These are phyloP conservation scores for Nannizziopsis barbatae DNA, from an alignment of 2,329 filamentous ascomycete species.

Conservation along the genomic window DNA sequence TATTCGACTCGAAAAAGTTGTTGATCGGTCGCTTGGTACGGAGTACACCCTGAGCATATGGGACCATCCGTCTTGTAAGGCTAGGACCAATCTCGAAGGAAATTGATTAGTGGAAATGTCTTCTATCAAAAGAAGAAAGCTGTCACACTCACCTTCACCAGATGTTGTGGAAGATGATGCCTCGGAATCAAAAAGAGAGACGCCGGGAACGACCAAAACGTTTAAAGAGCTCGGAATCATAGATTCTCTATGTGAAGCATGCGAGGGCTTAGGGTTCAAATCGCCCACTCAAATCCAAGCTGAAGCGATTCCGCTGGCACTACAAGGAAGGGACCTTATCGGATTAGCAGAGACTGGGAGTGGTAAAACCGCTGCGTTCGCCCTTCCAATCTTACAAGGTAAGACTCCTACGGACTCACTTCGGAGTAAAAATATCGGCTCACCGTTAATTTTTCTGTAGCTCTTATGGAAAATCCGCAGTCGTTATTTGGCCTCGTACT, in stretches of 20 bases:
- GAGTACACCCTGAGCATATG: no score
- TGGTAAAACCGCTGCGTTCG: slow-evolving; percentile 93
- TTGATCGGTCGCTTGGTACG: neutral
- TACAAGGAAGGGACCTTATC: slow-evolving; percentile 76
- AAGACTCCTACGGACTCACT: neutral
- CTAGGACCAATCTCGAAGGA: neutral
- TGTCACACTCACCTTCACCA: slow-evolving; percentile 21
- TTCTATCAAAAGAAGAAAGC: slow-evolving; percentile 32
- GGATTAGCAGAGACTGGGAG: slow-evolving; percentile 90
- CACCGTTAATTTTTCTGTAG: slow-evolving; percentile 22
- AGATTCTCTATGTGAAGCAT: slow-evolving; percentile 80
- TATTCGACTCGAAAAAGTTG: neutral
- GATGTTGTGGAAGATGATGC: slow-evolving; percentile 17
- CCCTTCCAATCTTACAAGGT: slow-evolving; percentile 75
- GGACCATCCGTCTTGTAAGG: no score
- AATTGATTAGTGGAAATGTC: slow-evolving; percentile 24
- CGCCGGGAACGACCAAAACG: slow-evolving; percentile 23
- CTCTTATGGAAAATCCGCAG: slow-evolving; percentile 77
- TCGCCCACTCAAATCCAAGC: slow-evolving; percentile 79
- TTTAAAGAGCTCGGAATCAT: slow-evolving; percentile 55
- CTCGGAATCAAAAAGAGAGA: slow-evolving; percentile 12
- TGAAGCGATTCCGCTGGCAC: slow-evolving; percentile 69
- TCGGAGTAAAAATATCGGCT: neutral
- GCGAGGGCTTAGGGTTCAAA: slow-evolving; percentile 69
- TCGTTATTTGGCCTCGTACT: slow-evolving; percentile 79